A percentile compares a stretch with the other conserved stretches of the same genome.
phyloP scores from a whole-genome alignment of 2,329 filamentous ascomycete genomes.

The Ambrosiella beaveri region DNA sequence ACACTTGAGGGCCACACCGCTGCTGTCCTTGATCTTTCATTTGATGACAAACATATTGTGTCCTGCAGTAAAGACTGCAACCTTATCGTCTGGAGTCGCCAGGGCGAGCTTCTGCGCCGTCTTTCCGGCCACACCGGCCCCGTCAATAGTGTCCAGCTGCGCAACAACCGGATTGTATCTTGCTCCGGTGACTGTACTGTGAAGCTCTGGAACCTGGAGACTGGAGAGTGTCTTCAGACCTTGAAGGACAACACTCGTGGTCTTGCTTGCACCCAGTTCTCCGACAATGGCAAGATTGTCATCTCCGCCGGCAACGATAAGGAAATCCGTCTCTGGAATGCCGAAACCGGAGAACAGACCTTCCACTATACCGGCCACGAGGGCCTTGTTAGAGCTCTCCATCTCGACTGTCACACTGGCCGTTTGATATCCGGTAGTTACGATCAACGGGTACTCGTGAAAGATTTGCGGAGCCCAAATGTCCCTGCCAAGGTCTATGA shows the following conservation, averaged over 20 bases:
- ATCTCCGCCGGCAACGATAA: slow-evolving; percentile 91
- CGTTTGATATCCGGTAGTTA: slow-evolving; percentile 85
- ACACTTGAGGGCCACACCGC: slow-evolving; percentile 65
- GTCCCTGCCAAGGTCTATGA: slow-evolving; percentile 73
- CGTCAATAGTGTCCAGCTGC: slow-evolving; percentile 90
- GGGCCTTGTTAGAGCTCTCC: slow-evolving; percentile 72
- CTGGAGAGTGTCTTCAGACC: slow-evolving; percentile 75
- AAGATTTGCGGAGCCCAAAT: slow-evolving; percentile 65
- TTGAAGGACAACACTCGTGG: slow-evolving; percentile 83
- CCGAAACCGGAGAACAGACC: slow-evolving; percentile 70
- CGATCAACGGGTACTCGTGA: slow-evolving; percentile 89
- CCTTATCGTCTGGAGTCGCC: slow-evolving; percentile 87
- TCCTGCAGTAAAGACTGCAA: slow-evolving; percentile 92
- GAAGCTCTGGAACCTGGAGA: slow-evolving; percentile 89
- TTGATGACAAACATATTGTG: slow-evolving; percentile 82
- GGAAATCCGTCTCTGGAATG: slow-evolving; percentile 90
- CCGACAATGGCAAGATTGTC: slow-evolving; percentile 82
- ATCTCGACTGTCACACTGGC: slow-evolving; percentile 74
- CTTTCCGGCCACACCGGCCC: slow-evolving; percentile 76
- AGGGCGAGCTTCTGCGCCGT: slow-evolving; percentile 56
- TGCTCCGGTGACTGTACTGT: slow-evolving; percentile 87
- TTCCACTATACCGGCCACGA: slow-evolving; percentile 68
- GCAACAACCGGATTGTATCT: slow-evolving; percentile 80
- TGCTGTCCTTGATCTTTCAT: slow-evolving; percentile 83
- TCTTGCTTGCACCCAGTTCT: slow-evolving; percentile 89